A percentile compares a stretch with the other conserved stretches of the same genome.
phyloP scores from a whole-genome alignment of 441 rosid genomes.

The Erysimum pusillum region DNA sequence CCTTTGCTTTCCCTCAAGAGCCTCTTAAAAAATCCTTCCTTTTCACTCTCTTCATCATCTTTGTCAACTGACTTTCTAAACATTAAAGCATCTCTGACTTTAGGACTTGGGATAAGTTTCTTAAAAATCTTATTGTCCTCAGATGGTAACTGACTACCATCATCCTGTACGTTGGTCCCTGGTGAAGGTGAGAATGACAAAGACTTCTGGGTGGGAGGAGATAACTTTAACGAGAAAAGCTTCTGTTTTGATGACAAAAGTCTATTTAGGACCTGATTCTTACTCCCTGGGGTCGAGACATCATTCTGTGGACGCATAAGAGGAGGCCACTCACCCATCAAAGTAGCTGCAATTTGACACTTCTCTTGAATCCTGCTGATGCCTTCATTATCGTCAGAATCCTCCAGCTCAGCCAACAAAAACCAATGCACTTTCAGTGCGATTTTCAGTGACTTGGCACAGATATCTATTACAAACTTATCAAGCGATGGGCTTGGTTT shows the following conservation, averaged over 20 bases:
- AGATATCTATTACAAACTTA: conserved; percentile 94
- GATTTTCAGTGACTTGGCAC: conserved; percentile 84
- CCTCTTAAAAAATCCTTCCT: conserved; percentile 92
- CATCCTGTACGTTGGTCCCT: conserved; percentile 70
- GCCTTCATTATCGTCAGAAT: conserved; percentile 95
- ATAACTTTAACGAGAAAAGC: conserved; percentile 81
- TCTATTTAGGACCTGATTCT: conserved; percentile 89
- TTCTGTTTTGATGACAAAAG: conserved; percentile 86
- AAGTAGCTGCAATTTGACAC: conserved; percentile 96
- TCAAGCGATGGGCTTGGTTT: conserved; percentile 98
- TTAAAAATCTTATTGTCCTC: conserved; percentile 90
- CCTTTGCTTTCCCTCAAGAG: conserved; percentile 72
- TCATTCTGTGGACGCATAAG: conserved; percentile 65
- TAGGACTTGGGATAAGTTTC: conserved; percentile 91
- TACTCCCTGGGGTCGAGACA: conserved; percentile 79
- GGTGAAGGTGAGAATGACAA: conserved; percentile 73
- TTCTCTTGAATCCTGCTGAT: conserved; percentile 95
- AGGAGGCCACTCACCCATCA: conserved; percentile 96
- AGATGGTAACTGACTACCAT: conserved; percentile 66
- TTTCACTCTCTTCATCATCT: conserved; percentile 89
- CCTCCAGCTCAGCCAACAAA: conserved; percentile 95
- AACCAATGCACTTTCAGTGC: conserved; percentile 99
- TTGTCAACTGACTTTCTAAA: conserved; percentile 94
- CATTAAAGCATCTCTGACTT: conserved; percentile 91
- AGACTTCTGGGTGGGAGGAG: conserved; percentile 77